Evolutionary conservation across 306 rosid genomes (phyloP).

Genomic region (Coriaria nepalensis): DNA sequence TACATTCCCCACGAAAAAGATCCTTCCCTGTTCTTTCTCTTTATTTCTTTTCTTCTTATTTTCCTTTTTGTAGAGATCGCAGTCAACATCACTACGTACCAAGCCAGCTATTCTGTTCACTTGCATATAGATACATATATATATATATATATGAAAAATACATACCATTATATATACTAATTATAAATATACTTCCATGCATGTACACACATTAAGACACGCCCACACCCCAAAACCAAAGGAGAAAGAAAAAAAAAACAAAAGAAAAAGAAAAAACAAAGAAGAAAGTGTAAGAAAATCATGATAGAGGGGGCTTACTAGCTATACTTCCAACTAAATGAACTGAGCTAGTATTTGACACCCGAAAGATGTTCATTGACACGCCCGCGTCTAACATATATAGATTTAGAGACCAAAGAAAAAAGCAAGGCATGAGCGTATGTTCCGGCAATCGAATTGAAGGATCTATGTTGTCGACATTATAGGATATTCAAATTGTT

Average conservation of each 20-base stretch:
- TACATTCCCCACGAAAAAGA: slow-evolving; percentile 52
- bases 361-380: not conserved
- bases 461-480: slow-evolving; percentile 26
- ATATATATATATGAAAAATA: slow-evolving; percentile 13
- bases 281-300: too few relatives aligned
- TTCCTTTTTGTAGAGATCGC: slow-evolving; percentile 2
- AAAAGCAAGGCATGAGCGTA: slow-evolving; percentile 15
- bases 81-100: slow-evolving; percentile 7
- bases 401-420: not conserved
- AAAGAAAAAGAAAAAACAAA: not conserved
- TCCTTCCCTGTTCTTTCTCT: slow-evolving; percentile 31
- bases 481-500: slow-evolving; percentile 41
- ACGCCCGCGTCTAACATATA: not conserved
- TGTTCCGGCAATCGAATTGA: slow-evolving; percentile 16
- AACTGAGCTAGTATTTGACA: too few relatives aligned
- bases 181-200: too few relatives aligned
- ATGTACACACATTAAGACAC: slow-evolving; percentile 13
- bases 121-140: too few relatives aligned
- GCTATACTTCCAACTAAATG: too few relatives aligned
- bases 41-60: not conserved
- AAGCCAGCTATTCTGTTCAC: slow-evolving; percentile 5
- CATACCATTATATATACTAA: slow-evolving; percentile 23
- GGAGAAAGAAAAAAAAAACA: not conserved
- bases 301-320: too few relatives aligned
- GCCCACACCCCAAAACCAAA: slow-evolving; percentile 15